Conservation (phyloP, 495 filamentous ascomycete species). For the Pseudoneurospora amorphoporcata region DNA sequence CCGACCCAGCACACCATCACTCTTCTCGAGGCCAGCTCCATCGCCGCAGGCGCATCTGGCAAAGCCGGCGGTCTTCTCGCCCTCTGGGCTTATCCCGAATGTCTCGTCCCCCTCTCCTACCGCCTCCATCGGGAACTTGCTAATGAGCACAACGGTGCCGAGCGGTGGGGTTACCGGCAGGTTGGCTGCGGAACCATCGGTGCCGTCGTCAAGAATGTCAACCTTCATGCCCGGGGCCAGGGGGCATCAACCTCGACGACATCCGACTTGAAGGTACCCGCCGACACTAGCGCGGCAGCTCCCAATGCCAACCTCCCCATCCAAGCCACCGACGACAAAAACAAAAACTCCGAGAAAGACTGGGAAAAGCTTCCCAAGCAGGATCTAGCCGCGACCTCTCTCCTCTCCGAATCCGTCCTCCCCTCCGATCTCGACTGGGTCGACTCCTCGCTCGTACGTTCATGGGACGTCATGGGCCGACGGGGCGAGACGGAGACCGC, state of each 20-base stretch:
- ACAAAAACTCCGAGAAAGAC: conserved; percentile 40
- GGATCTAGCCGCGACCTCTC: conserved; percentile 46
- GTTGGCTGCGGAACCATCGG: conserved; percentile 66
- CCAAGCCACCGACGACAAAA: conserved; percentile 13
- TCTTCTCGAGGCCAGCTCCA: conserved; percentile 77
- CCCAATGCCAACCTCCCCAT: conserved; percentile 22
- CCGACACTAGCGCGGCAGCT: background rate
- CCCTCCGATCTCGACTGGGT: conserved; percentile 87
- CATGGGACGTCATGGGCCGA: conserved; percentile 76
- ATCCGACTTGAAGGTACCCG: background rate
- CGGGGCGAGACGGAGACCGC: conserved; percentile 59
- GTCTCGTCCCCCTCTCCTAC: conserved; percentile 81
- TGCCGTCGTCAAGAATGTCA: conserved; percentile 41
- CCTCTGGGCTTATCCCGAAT: conserved; percentile 84
- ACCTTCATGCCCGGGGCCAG: conserved; percentile 12
- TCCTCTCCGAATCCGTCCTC: conserved; percentile 50
- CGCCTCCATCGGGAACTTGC: conserved; percentile 74
- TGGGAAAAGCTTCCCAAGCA: conserved; percentile 66
- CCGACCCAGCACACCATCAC: conserved; percentile 67
- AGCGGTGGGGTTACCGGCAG: conserved; percentile 80
- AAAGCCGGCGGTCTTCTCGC: conserved; percentile 91
- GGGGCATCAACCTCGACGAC: conserved; percentile 8
- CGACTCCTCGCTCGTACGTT: conserved; percentile 48
- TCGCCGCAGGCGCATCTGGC: conserved; percentile 86
- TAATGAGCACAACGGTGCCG: conserved; percentile 69